Conservation (phyloP, 306 rosid genomes). For the Cicer judaicum region DNA sequence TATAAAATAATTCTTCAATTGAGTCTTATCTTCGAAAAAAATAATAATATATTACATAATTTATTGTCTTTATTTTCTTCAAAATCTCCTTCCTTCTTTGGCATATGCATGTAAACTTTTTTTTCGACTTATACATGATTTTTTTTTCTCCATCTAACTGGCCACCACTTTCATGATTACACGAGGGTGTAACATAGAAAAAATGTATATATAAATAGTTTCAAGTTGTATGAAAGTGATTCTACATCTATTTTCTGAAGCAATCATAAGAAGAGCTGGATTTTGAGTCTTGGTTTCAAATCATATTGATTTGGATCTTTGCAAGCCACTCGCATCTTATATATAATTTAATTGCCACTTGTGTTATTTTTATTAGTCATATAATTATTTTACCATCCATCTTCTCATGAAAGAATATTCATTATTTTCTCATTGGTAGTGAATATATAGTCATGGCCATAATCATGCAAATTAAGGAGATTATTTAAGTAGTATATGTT, state of each 20-base stretch:
- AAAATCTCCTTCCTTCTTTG: no score
- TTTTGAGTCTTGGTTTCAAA: constrained; percentile 1
- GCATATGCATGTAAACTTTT: no score
- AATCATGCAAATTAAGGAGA: constrained; percentile 20
- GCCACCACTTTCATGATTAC: not conserved
- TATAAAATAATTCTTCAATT: no score
- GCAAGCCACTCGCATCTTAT: not conserved
- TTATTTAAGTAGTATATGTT: not conserved
- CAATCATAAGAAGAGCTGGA: not conserved
- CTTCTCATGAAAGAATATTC: not conserved
- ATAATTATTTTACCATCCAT: not conserved
- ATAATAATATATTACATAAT: no score
- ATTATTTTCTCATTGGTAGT: constrained; percentile 5
- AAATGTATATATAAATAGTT: not conserved
- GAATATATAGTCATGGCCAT: not conserved
- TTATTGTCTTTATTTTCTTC: no score
- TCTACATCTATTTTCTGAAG: not conserved
- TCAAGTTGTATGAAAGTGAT: not conserved
- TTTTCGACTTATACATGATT: no score
- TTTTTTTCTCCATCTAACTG: no score
- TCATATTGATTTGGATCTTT: constrained; percentile 25
- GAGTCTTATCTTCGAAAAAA: no score
- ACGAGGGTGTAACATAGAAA: not conserved
- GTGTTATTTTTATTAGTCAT: not conserved
- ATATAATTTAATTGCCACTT: constrained; percentile 6